Evolutionary conservation across 2,329 filamentous ascomycete species (phyloP).

Genomic region (Ophiosphaerella narmari): DNA sequence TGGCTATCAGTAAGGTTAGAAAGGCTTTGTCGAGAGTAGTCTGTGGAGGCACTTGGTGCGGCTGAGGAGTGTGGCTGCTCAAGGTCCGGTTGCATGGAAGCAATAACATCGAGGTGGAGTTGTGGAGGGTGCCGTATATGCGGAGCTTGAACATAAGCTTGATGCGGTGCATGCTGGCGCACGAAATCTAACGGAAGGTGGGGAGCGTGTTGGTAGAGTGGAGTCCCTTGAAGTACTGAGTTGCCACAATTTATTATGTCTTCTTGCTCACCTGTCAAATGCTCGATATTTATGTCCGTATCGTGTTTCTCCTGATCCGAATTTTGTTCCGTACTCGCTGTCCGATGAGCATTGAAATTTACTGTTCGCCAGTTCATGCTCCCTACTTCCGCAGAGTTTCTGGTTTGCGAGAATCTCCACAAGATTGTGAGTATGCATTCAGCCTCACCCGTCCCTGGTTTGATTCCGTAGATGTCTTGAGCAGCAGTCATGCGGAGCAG

Average conservation of each 20-base stretch:
- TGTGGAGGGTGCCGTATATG: slow-evolving; percentile 19
- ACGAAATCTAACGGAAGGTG: slow-evolving; percentile 18
- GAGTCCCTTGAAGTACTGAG: slow-evolving; percentile 1
- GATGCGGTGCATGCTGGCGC: slow-evolving; percentile 8
- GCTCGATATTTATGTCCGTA: slow-evolving; percentile 4
- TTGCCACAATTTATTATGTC: background rate
- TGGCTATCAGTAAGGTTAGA: slow-evolving; percentile 26
- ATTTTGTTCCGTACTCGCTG: slow-evolving; percentile 9
- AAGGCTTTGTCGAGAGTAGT: slow-evolving; percentile 33
- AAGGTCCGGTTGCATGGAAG: slow-evolving; percentile 28
- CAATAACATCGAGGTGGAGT: slow-evolving; percentile 34
- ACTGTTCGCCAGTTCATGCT: slow-evolving; percentile 44
- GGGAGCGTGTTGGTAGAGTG: slow-evolving; percentile 21
- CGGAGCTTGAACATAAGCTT: slow-evolving; percentile 21
- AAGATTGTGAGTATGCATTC: slow-evolving; percentile 44
- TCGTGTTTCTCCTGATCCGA: slow-evolving; percentile 21
- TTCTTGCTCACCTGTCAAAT: slow-evolving; percentile 8
- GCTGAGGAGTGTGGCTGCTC: slow-evolving; percentile 25
- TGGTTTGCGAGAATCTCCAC: slow-evolving; percentile 45
- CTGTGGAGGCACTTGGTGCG: slow-evolving; percentile 26
- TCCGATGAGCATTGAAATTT: slow-evolving; percentile 17
- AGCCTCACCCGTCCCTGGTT: slow-evolving; percentile 25
- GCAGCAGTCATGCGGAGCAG: slow-evolving; percentile 47
- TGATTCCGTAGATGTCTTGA: slow-evolving; percentile 49
- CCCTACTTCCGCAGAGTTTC: slow-evolving; percentile 28